Evolutionary conservation across 2,329 filamentous ascomycete genomes (phyloP).

Genomic region (Verticillium albo-atrum): DNA sequence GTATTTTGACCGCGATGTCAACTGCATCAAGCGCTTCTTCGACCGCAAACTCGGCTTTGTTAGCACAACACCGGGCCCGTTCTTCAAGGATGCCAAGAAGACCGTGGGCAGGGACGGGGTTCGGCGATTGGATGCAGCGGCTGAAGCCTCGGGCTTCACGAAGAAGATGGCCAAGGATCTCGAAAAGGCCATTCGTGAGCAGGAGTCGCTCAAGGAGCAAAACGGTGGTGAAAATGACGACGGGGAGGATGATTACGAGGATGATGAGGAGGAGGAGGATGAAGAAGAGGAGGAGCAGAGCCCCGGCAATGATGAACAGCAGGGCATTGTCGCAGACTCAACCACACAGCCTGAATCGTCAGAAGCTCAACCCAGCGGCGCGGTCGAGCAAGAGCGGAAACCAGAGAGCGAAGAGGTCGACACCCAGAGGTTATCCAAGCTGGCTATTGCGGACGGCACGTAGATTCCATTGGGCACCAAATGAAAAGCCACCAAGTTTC

Average conservation of each 20-base stretch:
- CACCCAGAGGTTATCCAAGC: constrained; percentile 11
- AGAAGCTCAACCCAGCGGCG: background rate
- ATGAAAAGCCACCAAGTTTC: background rate
- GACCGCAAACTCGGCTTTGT: constrained; percentile 83
- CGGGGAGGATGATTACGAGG: constrained; percentile 20
- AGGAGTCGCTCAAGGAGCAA: constrained; percentile 45
- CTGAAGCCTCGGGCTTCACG: constrained; percentile 91
- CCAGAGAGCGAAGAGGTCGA: constrained; percentile 18
- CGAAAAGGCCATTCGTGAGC: constrained; percentile 82
- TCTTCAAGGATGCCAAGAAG: constrained; percentile 80
- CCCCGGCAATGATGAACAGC: constrained; percentile 13
- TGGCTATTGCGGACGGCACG: constrained; percentile 6
- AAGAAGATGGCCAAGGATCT: constrained; percentile 96
- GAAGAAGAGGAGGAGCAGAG: constrained; percentile 17
- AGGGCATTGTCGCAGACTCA: constrained; percentile 7
- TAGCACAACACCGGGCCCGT: constrained; percentile 75
- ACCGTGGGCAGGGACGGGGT: constrained; percentile 59
- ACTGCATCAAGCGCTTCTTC: constrained; percentile 94
- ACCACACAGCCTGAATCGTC: background rate
- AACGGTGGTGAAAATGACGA: constrained; percentile 29
- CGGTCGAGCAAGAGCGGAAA: constrained; percentile 4
- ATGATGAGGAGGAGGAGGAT: constrained; percentile 17
- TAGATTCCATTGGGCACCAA: background rate
- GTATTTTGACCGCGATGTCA: constrained; percentile 95
- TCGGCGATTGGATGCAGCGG: constrained; percentile 75